Evolutionary conservation across 768 basidiomycete genomes (phyloP).

Genomic region (Pleurotus sapidus): DNA sequence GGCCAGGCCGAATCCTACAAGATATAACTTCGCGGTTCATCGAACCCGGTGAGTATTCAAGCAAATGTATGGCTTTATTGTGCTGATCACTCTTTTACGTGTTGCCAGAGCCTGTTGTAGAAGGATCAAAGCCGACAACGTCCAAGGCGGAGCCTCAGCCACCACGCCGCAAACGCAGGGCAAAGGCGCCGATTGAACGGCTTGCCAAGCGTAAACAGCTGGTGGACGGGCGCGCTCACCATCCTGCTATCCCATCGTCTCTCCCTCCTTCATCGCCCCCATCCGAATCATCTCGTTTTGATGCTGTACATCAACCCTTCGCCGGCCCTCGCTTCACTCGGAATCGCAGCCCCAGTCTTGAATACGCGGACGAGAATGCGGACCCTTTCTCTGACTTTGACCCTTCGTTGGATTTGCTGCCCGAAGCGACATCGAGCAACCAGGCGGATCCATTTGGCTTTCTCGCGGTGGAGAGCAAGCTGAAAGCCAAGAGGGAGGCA

Average conservation of each 20-base stretch:
- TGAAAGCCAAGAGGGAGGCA: neutral
- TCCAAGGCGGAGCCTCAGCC: neutral
- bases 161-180: constrained; percentile 3
- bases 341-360: neutral
- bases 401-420: neutral
- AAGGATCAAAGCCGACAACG: too few relatives aligned
- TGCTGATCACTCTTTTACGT: neutral
- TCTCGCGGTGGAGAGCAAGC: constrained; percentile 1
- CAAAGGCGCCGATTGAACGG: neutral
- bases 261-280: constrained; percentile 3
- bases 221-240: neutral
- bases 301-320: neutral
- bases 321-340: neutral
- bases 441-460: neutral
- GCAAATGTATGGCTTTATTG: neutral
- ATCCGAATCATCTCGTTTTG: constrained; percentile 1
- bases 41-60: neutral
- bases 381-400: neutral
- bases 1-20: neutral
- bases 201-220: neutral
- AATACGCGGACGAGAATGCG: neutral
- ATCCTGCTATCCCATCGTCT: constrained; percentile 5
- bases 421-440: neutral
- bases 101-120: neutral
- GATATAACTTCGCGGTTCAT: constrained; percentile 1